A percentile compares a stretch with the other conserved stretches of the same genome.
Evolutionary conservation across 208 protist species (phyloP).

Genomic region (Crithidia bombi): DNA sequence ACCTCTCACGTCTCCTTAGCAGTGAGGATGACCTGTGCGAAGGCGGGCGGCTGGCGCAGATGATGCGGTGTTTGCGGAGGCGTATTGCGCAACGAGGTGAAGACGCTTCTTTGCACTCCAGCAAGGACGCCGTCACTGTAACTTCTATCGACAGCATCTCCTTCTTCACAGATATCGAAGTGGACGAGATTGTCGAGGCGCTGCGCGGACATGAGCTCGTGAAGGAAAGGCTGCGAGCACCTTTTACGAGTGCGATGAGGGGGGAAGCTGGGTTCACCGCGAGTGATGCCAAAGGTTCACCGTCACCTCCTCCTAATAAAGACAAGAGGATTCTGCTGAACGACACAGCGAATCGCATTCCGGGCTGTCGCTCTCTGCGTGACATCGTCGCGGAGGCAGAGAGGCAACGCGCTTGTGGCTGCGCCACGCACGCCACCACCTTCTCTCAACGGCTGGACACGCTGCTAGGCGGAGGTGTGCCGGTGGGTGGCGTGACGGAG

Average conservation of each 20-base stretch:
- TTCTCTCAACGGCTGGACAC: constrained; percentile 78
- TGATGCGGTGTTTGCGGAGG: neutral
- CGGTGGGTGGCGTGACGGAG: constrained; percentile 72
- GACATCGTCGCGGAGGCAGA: constrained; percentile 1
- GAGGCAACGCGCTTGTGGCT: neutral
- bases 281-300: neutral
- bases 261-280: neutral
- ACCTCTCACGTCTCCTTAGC: constrained; percentile 37
- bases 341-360: neutral
- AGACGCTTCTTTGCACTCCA: neutral
- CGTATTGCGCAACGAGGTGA: constrained; percentile 3
- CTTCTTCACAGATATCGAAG: constrained; percentile 21
- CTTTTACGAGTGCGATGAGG: neutral
- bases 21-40: neutral
- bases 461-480: constrained; percentile 76
- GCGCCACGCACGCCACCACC: constrained; percentile 54
- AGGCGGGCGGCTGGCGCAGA: neutral
- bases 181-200: constrained; percentile 16
- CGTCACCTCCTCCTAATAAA: neutral
- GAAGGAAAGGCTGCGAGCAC: too few species aligned
- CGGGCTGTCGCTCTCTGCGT: constrained; percentile 23
- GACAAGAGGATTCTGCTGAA: neutral
- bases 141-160: neutral
- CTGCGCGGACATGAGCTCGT: too few species aligned
- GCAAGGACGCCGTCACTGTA: neutral